Conservation (phyloP, 371 early-diverging fungal species). For the Circinella umbellata region DNA sequence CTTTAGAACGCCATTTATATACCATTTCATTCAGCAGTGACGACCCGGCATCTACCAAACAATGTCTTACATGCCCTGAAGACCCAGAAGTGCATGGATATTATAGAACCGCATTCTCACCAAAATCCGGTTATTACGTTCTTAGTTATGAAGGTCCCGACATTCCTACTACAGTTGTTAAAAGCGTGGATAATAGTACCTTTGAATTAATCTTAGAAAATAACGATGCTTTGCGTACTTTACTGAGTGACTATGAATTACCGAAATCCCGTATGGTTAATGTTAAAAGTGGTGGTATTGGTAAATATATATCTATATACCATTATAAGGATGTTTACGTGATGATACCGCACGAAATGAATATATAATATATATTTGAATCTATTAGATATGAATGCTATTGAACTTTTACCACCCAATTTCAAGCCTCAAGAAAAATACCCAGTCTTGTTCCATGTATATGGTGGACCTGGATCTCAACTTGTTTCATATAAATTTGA, state of each 20-base stretch:
- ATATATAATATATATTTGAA: background rate
- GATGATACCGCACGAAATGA: background rate
- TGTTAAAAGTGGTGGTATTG: conserved; percentile 61
- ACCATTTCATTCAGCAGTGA: conserved; percentile 25
- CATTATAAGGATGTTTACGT: background rate
- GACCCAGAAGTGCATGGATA: conserved; percentile 61
- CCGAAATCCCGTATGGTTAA: conserved; percentile 63
- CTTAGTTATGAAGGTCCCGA: conserved; percentile 87
- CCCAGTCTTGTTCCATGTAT: conserved; percentile 90
- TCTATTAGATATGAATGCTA: conserved; percentile 78
- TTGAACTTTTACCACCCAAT: conserved; percentile 81
- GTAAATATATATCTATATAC: conserved; percentile 23
- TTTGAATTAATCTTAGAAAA: conserved; percentile 62
- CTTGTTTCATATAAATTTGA: conserved; percentile 71
- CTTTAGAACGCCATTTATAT: conserved; percentile 82
- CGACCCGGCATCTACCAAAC: conserved; percentile 32
- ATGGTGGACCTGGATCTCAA: conserved; percentile 95
- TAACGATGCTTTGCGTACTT: conserved; percentile 51
- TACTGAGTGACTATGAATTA: conserved; percentile 55
- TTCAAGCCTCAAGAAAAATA: conserved; percentile 77
- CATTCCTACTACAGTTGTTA: conserved; percentile 81
- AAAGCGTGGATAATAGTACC: conserved; percentile 52
- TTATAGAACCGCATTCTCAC: conserved; percentile 78
- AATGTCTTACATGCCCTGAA: conserved; percentile 45
- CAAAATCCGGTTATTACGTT: conserved; percentile 74